Evolutionary conservation across 2,329 filamentous ascomycete species (phyloP), one percentile per base, ranked within the genome.

Genomic region (Didymella lethalis): DNA sequence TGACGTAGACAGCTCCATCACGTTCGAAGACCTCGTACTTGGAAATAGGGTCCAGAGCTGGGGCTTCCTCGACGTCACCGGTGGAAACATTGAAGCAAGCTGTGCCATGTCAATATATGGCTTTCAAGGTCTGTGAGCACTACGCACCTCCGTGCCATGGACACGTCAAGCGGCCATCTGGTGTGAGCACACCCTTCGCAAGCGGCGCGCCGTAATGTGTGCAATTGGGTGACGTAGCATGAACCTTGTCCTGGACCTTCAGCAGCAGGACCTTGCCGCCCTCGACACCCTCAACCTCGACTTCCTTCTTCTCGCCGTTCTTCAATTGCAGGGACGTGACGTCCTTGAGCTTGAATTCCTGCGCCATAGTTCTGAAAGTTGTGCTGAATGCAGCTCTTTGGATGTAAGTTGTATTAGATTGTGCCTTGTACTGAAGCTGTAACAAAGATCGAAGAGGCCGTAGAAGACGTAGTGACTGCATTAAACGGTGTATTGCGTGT

Each of bases 31-130:
- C 82, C 52, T 92, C 88, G 80, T 96, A 99, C 49, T 89, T 89
- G 45, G 90, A 86, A 26, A 99, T 81, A n/a, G 91, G 85, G 71
- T 98, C 92, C 26, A 96, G 86, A 2, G 92, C 95, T 0, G 95
- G 95, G 0, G 94, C 93, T 73, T 98, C 92, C 79, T 99, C 95
- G 59, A 98, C 91, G 70, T 99, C 95, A 52, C 95, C 95, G 6
- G 90, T 96, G 55, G 85, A 85, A 63, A 92, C 87, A 63, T 92
- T 95, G 81, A 97, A 99, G 82, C 95, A 99, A 57, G 95, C 95
- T 93, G 38, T 25, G 64, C 41, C 7, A 2, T 16, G 47, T 59
- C 25, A 32, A 18, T 18, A 48, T 69, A 6, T 43, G 34, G 14
- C 6, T 3, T 2, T 16, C 14, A 25, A n/a, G 41, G 72, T 62